Conservation (phyloP, 1,139 yeast species). For the Lodderomyces margitis region DNA sequence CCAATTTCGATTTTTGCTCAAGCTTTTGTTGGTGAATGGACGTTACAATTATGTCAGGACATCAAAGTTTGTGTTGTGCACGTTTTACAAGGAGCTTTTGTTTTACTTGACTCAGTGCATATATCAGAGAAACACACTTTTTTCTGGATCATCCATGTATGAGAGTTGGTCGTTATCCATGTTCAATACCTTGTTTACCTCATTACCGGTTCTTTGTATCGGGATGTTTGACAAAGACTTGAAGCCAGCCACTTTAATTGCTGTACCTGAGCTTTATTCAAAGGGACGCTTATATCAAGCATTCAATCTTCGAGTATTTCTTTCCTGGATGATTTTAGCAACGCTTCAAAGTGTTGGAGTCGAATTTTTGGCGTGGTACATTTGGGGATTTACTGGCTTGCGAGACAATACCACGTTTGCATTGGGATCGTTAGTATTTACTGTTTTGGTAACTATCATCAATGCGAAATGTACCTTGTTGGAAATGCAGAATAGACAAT, state of each 20-base stretch:
- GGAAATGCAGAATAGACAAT: constrained; percentile 80
- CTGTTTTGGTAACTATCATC: constrained; percentile 68
- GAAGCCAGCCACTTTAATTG: constrained; percentile 80
- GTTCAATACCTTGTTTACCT: constrained; percentile 94
- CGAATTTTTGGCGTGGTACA: constrained; percentile 61
- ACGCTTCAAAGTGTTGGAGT: constrained; percentile 70
- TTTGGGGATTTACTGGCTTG: constrained; percentile 68
- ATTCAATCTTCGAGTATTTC: constrained; percentile 67
- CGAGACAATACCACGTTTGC: constrained; percentile 79
- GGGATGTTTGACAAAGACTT: constrained; percentile 97
- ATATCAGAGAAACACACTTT: constrained; percentile 82
- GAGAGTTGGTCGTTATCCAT: constrained; percentile 96
- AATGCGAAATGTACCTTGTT: constrained; percentile 76
- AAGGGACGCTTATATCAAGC: constrained; percentile 75
- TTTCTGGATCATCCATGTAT: constrained; percentile 89
- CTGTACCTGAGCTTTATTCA: constrained; percentile 86
- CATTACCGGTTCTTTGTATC: constrained; percentile 83
- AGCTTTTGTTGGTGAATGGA: constrained; percentile 88
- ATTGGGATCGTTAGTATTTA: constrained; percentile 71
- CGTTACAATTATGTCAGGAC: constrained; percentile 92
- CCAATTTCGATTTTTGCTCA: constrained; percentile 81
- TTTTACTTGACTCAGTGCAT: constrained; percentile 87
- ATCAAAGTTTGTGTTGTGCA: constrained; percentile 85
- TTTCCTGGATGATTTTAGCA: constrained; percentile 79
- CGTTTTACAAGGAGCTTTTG: constrained; percentile 90